Evolutionary conservation across 345 rosid genomes (phyloP).

Genomic region (Kernera saxatilis): DNA sequence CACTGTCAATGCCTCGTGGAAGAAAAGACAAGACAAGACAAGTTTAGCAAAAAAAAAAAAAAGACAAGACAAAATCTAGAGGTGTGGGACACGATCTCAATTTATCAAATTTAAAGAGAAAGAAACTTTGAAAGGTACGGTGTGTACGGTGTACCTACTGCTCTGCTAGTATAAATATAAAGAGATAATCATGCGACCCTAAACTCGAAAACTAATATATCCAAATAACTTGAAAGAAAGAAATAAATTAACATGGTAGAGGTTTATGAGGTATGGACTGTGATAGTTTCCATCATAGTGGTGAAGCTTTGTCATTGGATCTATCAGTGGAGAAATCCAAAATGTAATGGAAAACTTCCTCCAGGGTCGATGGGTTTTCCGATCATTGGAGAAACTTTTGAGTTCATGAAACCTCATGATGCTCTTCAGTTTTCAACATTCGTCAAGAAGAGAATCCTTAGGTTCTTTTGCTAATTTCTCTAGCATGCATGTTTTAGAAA

Average conservation of each 20-base stretch:
- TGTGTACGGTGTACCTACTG: too few relatives aligned
- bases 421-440: not conserved
- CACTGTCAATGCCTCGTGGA: too few relatives aligned
- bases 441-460: not conserved
- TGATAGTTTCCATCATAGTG: not conserved
- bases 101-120: too few relatives aligned
- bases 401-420: conserved; percentile 16
- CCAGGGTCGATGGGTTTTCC: conserved; percentile 25
- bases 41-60: too few relatives aligned
- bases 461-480: not conserved
- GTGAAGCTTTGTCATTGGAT: conserved; percentile 1
- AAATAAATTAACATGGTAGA: conserved; percentile 1
- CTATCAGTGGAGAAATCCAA: conserved; percentile 11
- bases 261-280: not conserved
- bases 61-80: too few relatives aligned
- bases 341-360: conserved; percentile 8
- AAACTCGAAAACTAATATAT: too few relatives aligned
- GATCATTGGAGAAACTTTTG: conserved; percentile 23
- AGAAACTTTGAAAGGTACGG: too few relatives aligned
- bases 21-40: too few relatives aligned
- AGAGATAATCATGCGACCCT: too few relatives aligned
- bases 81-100: too few relatives aligned
- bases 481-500: too few relatives aligned
- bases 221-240: not conserved
- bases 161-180: too few relatives aligned